These are phyloP conservation scores for Basipetospora sp. DNA, from an alignment of 2,329 filamentous ascomycete genomes.

Conservation along the genomic window DNA sequence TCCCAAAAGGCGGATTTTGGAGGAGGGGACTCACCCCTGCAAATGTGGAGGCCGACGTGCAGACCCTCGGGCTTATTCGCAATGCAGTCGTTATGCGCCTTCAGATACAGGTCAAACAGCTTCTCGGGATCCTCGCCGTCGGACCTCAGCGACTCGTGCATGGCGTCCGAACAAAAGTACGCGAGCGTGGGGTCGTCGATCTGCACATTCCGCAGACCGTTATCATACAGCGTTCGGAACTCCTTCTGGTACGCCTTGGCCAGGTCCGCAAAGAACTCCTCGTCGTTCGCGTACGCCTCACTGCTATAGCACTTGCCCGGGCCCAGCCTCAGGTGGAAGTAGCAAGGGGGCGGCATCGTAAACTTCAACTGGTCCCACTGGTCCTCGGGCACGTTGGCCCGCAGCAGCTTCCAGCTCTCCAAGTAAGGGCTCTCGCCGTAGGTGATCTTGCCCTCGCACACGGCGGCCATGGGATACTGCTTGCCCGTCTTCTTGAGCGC, in stretches of 20 bases:
- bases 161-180: conserved; percentile 55
- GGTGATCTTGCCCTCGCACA: conserved; percentile 28
- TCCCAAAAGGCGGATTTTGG: too few species aligned
- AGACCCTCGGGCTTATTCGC: conserved; percentile 46
- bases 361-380: conserved; percentile 52
- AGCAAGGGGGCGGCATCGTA: conserved; percentile 51
- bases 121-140: conserved; percentile 45
- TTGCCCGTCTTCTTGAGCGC: conserved; percentile 23
- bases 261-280: conserved; percentile 43
- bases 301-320: conserved; percentile 37
- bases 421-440: conserved; percentile 27
- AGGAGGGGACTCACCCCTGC: conserved; percentile 14
- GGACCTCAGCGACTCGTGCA: conserved; percentile 42
- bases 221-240: conserved; percentile 37
- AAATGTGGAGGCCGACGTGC: conserved; percentile 56
- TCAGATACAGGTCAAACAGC: conserved; percentile 55
- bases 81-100: conserved; percentile 59
- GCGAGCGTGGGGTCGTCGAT: conserved; percentile 50
- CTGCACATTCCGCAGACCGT: conserved; percentile 41
- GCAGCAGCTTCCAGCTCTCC: conserved; percentile 26
- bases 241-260: conserved; percentile 40
- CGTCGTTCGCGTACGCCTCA: conserved; percentile 35
- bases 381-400: conserved; percentile 34
- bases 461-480: conserved; percentile 24
- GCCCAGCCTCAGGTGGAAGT: conserved; percentile 45